Base-by-base conservation (phyloP, 2,329 filamentous ascomycete species). In the Pseudocercospora musae region DNA sequence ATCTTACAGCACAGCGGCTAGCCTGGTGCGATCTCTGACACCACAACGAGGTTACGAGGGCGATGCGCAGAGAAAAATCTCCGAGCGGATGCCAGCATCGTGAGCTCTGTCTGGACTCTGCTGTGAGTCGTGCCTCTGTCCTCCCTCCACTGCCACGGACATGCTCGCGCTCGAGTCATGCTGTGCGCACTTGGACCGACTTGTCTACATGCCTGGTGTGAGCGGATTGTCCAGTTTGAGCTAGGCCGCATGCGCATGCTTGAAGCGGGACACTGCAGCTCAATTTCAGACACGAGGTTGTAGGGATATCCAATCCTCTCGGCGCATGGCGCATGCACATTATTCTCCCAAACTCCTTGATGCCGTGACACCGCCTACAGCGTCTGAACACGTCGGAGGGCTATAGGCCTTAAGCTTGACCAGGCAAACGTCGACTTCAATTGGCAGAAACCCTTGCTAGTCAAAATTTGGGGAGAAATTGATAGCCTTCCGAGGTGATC, bases 201-300 rank as follows among this genome's bases (percentile, higher is more conserved):
- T 48, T 55, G 58, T 62, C 61, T 54, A 61, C 56, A 37, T 59
- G 20, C 50, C 44, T 60, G 33, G 33, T 15, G 33, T n/a, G 33
- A n/a, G 33, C 63, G 61, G 56, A 52, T 37, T 60, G 61, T 44
- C 65, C 49, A 57, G 46, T 59, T 63, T 18, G 42, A 48, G 61
- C 40, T 59, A 59, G 50, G 52, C 59, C 57, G 58, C 60, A 55
- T 57, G 60, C 57, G 58, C 60, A 55, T 57, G 60, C 55, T 40
- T 56, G n/a, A 62, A 25, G 62, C 61, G 62, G 64, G 40, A 57
- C 56, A 60, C 64, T 60, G 64, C 64, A 63, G 58, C 60, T 58
- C 58, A 62, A 66, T 63, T 55, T 64, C 64, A 65, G 60, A 68
- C 64, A 68, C 66, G 64, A 66, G 66, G 66, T 44, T 4, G 64